Evolutionary conservation across 2,329 filamentous ascomycete genomes (phyloP).

Genomic region (Plectosphaerella sp.): DNA sequence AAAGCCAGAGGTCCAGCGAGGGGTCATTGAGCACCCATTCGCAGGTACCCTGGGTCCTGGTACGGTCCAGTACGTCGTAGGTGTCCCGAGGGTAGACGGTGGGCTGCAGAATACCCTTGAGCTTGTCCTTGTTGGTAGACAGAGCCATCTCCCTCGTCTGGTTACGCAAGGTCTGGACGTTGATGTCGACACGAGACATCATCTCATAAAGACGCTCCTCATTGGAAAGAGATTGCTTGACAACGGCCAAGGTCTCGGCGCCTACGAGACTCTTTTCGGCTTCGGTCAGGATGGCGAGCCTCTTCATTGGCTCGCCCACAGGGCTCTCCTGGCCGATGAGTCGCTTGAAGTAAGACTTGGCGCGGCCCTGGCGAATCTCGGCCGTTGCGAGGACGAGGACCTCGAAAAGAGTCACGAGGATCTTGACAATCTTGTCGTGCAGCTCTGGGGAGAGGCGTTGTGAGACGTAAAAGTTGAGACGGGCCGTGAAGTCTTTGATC

Average conservation of each 20-base stretch:
- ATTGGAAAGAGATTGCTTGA: slow-evolving; percentile 27
- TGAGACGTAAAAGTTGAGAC: slow-evolving; percentile 34
- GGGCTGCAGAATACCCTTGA: slow-evolving; percentile 34
- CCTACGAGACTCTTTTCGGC: slow-evolving; percentile 37
- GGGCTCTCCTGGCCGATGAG: slow-evolving; percentile 34
- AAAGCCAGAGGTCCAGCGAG: slow-evolving; percentile 32
- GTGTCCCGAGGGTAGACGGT: slow-evolving; percentile 38
- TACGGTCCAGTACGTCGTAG: slow-evolving; percentile 33
- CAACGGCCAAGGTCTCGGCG: slow-evolving; percentile 36
- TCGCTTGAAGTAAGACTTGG: slow-evolving; percentile 34
- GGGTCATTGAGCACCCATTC: slow-evolving; percentile 39
- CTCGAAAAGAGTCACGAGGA: slow-evolving; percentile 38
- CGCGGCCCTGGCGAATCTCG: slow-evolving; percentile 33
- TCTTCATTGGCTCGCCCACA: slow-evolving; percentile 32
- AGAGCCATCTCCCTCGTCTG: slow-evolving; percentile 28
- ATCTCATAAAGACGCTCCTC: slow-evolving; percentile 29
- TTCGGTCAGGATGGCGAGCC: slow-evolving; percentile 33
- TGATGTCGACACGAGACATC: slow-evolving; percentile 22
- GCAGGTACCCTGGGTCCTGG: slow-evolving; percentile 34
- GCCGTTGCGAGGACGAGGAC: slow-evolving; percentile 38
- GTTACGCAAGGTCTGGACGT: slow-evolving; percentile 25
- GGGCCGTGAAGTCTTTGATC: slow-evolving; percentile 36
- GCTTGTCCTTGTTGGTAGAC: slow-evolving; percentile 26
- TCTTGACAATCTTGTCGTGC: slow-evolving; percentile 32
- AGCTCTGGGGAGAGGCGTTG: slow-evolving; percentile 31